Evolutionary conservation across 768 basidiomycete species (phyloP).

Genomic region (Agrocybe chaxingu): DNA sequence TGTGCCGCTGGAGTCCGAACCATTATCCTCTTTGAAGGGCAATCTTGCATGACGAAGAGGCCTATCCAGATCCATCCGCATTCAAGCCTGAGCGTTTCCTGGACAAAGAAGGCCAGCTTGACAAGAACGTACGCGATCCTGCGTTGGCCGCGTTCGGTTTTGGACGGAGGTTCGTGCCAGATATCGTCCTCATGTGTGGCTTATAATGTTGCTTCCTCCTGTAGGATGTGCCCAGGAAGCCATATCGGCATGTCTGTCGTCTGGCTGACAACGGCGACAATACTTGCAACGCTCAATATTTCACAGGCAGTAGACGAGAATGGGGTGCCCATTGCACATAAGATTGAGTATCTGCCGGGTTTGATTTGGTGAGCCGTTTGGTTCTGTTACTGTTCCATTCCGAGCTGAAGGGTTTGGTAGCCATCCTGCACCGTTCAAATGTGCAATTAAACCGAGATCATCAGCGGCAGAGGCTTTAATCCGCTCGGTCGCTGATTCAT

Average conservation of each 20-base stretch:
- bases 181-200: neutral
- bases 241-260: constrained; percentile 25
- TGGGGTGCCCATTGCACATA: constrained; percentile 19
- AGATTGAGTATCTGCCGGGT: constrained; percentile 15
- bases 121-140: constrained; percentile 32
- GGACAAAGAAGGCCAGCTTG: constrained; percentile 30
- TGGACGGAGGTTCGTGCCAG: constrained; percentile 30
- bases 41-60: constrained; percentile 29
- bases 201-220: neutral
- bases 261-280: constrained; percentile 25
- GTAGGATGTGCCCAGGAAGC: constrained; percentile 33
- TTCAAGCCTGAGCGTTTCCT: constrained; percentile 49
- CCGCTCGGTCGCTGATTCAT: constrained; percentile 10
- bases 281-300: constrained; percentile 32
- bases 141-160: constrained; percentile 33
- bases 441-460: constrained; percentile 25
- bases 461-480: constrained; percentile 15
- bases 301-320: constrained; percentile 23
- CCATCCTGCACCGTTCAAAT: constrained; percentile 24
- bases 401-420: constrained; percentile 11
- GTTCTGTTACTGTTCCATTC: neutral
- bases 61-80: constrained; percentile 29
- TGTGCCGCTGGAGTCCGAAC: neutral
- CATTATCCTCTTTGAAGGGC: constrained; percentile 18
- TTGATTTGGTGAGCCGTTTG: constrained; percentile 16